Base-by-base conservation (phyloP, 2,329 filamentous ascomycete genomes). In the Aspergillus thermomutatus region DNA sequence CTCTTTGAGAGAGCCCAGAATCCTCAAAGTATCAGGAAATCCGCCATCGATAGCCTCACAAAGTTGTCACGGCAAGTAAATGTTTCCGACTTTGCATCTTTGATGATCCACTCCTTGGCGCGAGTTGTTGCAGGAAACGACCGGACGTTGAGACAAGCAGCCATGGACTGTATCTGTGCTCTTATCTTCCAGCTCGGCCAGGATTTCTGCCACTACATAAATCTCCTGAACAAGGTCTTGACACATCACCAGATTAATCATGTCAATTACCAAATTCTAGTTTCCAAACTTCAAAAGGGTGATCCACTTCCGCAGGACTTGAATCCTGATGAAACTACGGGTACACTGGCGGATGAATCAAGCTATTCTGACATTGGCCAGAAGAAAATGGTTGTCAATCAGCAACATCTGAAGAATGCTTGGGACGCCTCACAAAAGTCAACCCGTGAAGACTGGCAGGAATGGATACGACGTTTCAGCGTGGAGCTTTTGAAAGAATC, bases 361-460 rank as follows among this genome's bases (percentile, higher is more conserved):
- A 85, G 87, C 5, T 89, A 92, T 66, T 86, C 90, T 0, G 93
- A 97, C 63, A 88, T 95, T 47, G 87, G 88, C 1, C 90, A 89
- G 11, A 97, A 96, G 80, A 97, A 97, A 75, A 82, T 97, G 34
- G 92, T 96, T 60, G 93, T 97, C 74, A 99, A 99, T 65, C 92
- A 96, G 51, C 92, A 97, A 61, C 95, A 99, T 79, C 80, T 99
- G 23, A 97, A 97, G 75, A 89, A 89, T 61, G 94, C 95, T 0
- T 99, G 94, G 94, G 94, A 97, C 66, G 94, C 95, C 0, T 92
- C 89, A 57, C 92, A 95, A 59, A 97, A 97, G 70, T 97, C 93
- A 0, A 99, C 94, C 9, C 92, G 92, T 67, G 94, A 99, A 71
- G 94, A 99, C 75, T 99, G 94, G 94, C 91, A 96, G 67, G 94